Evolutionary conservation across 495 filamentous ascomycete genomes (phyloP).

Genomic region (Schizothecium vesticola): DNA sequence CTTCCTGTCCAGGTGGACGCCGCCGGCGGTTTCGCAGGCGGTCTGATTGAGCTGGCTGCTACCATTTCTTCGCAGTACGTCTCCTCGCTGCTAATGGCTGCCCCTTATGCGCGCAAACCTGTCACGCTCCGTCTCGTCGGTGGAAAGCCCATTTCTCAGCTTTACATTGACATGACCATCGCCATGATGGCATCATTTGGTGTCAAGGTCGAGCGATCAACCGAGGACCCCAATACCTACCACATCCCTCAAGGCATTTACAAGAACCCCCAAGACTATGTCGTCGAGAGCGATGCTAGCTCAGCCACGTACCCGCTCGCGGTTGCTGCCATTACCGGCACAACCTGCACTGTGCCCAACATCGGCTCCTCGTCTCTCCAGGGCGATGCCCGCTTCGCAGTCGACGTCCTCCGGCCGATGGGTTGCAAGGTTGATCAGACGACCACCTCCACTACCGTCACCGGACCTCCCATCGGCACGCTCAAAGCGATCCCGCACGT

Average conservation of each 20-base stretch:
- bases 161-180: conserved; percentile 98
- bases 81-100: conserved; percentile 92
- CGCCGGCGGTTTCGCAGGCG: conserved; percentile 80
- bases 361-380: conserved; percentile 89
- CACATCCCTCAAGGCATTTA: conserved; percentile 86
- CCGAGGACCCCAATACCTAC: conserved; percentile 77
- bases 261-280: conserved; percentile 77
- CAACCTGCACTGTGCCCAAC: conserved; percentile 91
- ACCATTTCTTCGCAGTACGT: conserved; percentile 98
- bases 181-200: conserved; percentile 97
- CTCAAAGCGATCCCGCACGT: conserved; percentile 64
- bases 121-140: conserved; percentile 86
- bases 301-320: conserved; percentile 96
- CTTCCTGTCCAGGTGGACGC: conserved; percentile 80
- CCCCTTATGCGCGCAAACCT: conserved; percentile 89
- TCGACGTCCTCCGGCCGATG: conserved; percentile 89
- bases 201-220: conserved; percentile 58
- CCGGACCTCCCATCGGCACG: conserved; percentile 68
- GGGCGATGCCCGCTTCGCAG: conserved; percentile 91
- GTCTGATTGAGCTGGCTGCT: conserved; percentile 84
- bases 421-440: conserved; percentile 86
- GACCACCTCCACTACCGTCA: conserved; percentile 83
- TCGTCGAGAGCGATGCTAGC: conserved; percentile 94
- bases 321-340: conserved; percentile 90
- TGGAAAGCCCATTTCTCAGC: conserved; percentile 92